These are phyloP conservation scores for Sclerotinia glacialis DNA, from an alignment of 2,329 filamentous ascomycete species.

Conservation along the genomic window DNA sequence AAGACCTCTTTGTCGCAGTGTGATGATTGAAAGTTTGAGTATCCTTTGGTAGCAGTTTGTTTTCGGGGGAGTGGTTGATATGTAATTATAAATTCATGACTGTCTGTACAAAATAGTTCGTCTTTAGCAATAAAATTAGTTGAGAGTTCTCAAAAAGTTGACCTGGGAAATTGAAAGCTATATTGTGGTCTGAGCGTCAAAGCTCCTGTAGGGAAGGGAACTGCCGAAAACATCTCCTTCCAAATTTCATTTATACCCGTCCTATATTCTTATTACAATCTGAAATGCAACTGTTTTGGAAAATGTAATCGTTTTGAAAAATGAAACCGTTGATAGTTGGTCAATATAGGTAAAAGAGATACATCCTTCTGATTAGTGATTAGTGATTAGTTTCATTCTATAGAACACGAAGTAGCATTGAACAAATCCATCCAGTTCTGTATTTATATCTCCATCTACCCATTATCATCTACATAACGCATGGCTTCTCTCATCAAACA, in stretches of 20 bases:
- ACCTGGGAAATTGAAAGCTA: slow-evolving; percentile 8
- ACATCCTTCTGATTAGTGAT: neutral
- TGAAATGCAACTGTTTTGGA: neutral
- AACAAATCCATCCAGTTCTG: neutral
- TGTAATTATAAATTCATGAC: slow-evolving; percentile 7
- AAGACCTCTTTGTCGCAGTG: neutral
- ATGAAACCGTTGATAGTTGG: neutral
- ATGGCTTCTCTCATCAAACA: neutral
- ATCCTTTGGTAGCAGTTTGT: neutral
- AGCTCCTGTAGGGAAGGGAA: neutral
- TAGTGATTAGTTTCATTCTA: neutral
- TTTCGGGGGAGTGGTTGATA: neutral
- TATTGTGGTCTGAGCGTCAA: slow-evolving; percentile 5
- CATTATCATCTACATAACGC: neutral
- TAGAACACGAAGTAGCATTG: neutral
- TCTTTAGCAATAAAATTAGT: slow-evolving; percentile 3
- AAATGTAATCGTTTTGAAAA: neutral
- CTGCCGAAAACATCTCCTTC: neutral
- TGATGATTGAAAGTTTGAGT: neutral
- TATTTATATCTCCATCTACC: neutral
- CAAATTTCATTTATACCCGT: neutral
- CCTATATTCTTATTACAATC: no score
- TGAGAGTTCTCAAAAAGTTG: neutral
- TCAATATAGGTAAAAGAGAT: neutral
- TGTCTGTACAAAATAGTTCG: slow-evolving; percentile 13